Evolutionary conservation across 2,329 filamentous ascomycete genomes (phyloP).

Genomic region (Calonectria montana): DNA sequence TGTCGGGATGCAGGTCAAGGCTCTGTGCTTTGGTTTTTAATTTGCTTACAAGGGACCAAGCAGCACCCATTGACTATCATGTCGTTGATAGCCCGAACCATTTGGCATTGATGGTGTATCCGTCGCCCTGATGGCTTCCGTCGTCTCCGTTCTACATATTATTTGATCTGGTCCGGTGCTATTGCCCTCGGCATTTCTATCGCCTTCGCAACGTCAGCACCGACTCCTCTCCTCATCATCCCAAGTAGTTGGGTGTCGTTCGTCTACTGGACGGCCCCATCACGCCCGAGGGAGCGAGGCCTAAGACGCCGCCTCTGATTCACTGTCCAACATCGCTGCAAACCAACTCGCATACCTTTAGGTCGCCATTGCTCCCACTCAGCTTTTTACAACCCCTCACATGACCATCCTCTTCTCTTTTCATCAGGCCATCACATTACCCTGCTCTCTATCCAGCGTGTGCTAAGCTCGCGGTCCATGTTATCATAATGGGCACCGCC

Average conservation of each 20-base stretch:
- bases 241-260: not conserved
- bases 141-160: not conserved
- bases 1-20: constrained; percentile 13
- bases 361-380: not conserved
- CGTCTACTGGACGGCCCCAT: not conserved
- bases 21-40: constrained; percentile 22
- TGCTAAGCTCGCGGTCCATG: constrained; percentile 31
- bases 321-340: constrained; percentile 1
- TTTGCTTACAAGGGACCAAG: constrained; percentile 20
- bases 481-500: constrained; percentile 51
- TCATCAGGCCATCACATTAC: not conserved
- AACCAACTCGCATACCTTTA: constrained; percentile 3
- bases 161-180: not conserved
- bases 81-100: not conserved
- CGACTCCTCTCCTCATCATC: not conserved
- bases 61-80: constrained; percentile 10
- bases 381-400: not conserved
- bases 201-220: not conserved
- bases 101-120: constrained; percentile 8
- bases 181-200: not conserved
- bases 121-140: not conserved
- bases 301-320: constrained; percentile 5
- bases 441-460: constrained; percentile 17
- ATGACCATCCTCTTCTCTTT: not conserved
- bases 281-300: not conserved